phyloP scores from a whole-genome alignment of 495 filamentous ascomycete genomes.

The Penicillium ucsense region DNA sequence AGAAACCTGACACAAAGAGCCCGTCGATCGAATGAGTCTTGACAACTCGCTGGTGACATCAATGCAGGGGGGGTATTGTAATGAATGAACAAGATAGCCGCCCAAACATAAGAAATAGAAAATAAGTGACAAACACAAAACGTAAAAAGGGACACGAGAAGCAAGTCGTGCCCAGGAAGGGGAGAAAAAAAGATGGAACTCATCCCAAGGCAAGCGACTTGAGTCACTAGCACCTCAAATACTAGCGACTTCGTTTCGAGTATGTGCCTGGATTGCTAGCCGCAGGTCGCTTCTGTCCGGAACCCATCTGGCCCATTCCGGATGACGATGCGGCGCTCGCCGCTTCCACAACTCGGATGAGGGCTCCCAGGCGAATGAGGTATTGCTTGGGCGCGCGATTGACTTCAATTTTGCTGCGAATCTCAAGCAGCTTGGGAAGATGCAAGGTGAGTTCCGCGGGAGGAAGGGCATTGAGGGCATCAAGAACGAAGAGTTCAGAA shows the following conservation, averaged over 20 bases:
- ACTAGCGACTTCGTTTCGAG: slow-evolving; percentile 28
- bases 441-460: slow-evolving; percentile 24
- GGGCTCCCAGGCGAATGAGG: slow-evolving; percentile 20
- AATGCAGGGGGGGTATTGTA: slow-evolving; percentile 20
- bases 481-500: slow-evolving; percentile 32
- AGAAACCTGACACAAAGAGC: neutral
- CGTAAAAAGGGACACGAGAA: neutral
- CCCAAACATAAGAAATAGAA: slow-evolving; percentile 10
- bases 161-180: too few species aligned
- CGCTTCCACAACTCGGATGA: slow-evolving; percentile 25
- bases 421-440: slow-evolving; percentile 20
- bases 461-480: slow-evolving; percentile 30
- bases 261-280: slow-evolving; percentile 18
- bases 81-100: slow-evolving; percentile 16
- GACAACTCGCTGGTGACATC: slow-evolving; percentile 1
- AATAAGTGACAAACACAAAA: neutral
- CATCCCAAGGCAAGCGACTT: too few species aligned
- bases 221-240: too few species aligned
- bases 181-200: too few species aligned
- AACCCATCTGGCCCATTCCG: slow-evolving; percentile 3
- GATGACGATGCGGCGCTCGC: slow-evolving; percentile 1
- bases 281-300: slow-evolving; percentile 29
- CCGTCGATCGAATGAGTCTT: neutral
- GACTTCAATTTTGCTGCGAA: slow-evolving; percentile 30
- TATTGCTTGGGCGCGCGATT: slow-evolving; percentile 30